Evolutionary conservation across 371 early-diverging fungal species (phyloP), one percentile per base, ranked within the genome.

Genomic region (Haplosporangium sp.): DNA sequence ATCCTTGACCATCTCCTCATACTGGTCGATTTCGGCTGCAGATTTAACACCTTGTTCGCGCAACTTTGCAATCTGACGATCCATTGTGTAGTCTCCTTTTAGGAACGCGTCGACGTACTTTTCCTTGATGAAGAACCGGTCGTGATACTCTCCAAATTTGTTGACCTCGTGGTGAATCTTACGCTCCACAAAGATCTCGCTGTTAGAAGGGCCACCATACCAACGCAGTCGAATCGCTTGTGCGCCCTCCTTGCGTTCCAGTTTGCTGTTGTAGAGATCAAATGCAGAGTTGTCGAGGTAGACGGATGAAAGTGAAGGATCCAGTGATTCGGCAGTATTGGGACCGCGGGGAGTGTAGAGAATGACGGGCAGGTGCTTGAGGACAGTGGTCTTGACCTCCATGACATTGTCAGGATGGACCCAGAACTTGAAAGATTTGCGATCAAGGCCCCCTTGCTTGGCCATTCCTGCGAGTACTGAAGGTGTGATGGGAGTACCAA

Each of bases 351-450:
- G 79, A 82, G 85, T 93, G 82, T 96, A 99, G 11, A 99, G 92
- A 64, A 99, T 88, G 36, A 99, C 97, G 11, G 99, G 99, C 45
- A 99, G 87, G 74, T 99, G 92, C 83, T 95, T 95, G 29, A 99
- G 88, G 55, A 99, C 96, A 56, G 90, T 87, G 59, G 94, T 88
- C 80, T 98, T 96, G 73, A 99, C 90, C 75, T 98, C 98, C 74
- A 95, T 96, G 55, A 99, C 94, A 75, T 99, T 99, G 83, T 99
- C 99, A 7, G 95, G 95, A 76, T 98, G 98, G 6, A 99, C 98
- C 99, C 99, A 99, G 84, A 98, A 99, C 85, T 99, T 96, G 52
- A 92, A 94, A 12, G 97, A 95, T 68, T 92, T 96, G 86, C 46
- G 96, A 92, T 90, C 95, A 91, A 79, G 62, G 2, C 73, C 73